Percentiles rank a stretch among this genome's conserved stretches.
Evolutionary conservation across 495 filamentous ascomycete species (phyloP).

Genomic region (Penicillium alfredii): DNA sequence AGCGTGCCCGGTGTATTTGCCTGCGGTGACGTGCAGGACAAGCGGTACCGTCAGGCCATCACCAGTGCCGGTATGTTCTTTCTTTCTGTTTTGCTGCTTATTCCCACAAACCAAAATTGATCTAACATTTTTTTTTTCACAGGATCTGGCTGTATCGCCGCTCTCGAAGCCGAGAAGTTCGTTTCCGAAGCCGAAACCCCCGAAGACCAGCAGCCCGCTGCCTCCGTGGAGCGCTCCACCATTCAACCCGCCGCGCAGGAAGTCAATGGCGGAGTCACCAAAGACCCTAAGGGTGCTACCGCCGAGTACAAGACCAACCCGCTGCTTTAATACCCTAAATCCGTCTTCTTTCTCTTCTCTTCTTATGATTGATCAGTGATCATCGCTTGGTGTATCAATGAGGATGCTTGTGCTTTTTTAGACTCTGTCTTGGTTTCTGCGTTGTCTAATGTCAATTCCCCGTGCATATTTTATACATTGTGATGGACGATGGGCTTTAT

Average conservation of each 20-base stretch:
- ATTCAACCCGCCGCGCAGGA: slow-evolving; percentile 29
- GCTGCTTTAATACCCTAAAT: slow-evolving; percentile 43
- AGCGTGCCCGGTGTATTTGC: slow-evolving; percentile 91
- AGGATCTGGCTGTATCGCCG: slow-evolving; percentile 93
- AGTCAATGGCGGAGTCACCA: slow-evolving; percentile 25
- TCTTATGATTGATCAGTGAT: slow-evolving; percentile 11
- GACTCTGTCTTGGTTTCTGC: slow-evolving; percentile 13
- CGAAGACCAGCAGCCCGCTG: slow-evolving; percentile 22
- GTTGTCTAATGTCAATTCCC: slow-evolving; percentile 14
- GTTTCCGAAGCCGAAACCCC: slow-evolving; percentile 68
- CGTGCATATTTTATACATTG: slow-evolving; percentile 14
- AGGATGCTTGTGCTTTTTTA: slow-evolving; percentile 9
- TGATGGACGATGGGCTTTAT: slow-evolving; percentile 16
- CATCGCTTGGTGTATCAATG: slow-evolving; percentile 1
- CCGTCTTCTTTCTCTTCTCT: slow-evolving; percentile 2
- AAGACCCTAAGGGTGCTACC: slow-evolving; percentile 22
- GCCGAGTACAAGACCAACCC: slow-evolving; percentile 62
- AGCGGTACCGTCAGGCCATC: slow-evolving; percentile 95
- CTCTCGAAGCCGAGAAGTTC: slow-evolving; percentile 90
- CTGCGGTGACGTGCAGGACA: slow-evolving; percentile 96
- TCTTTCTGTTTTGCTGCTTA: slow-evolving; percentile 1
- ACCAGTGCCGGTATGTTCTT: slow-evolving; percentile 82
- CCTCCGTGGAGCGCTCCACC: slow-evolving; percentile 15
- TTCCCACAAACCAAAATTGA: too few relatives aligned
- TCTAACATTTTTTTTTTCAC: too few relatives aligned